Conservation (phyloP, 2,329 filamentous ascomycete genomes). For the Pseudogymnoascus sp. region DNA sequence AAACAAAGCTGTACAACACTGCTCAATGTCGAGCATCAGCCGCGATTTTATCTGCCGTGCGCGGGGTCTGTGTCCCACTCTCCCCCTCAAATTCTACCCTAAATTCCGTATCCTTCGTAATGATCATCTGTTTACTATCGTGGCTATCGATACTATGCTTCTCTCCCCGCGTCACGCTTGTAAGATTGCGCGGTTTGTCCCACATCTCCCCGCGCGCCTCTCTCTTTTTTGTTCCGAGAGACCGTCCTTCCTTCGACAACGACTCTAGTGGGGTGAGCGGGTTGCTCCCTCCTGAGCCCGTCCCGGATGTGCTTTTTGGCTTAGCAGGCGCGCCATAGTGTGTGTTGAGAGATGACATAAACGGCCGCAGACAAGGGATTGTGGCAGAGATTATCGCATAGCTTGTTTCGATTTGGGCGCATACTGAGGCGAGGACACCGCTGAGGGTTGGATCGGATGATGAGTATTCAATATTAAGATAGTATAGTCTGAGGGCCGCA, state of each 20-base stretch:
- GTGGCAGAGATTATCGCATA: slow-evolving; percentile 37
- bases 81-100: not conserved
- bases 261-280: not conserved
- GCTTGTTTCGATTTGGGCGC: slow-evolving; percentile 35
- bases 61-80: not conserved
- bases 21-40: not conserved
- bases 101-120: slow-evolving; percentile 23
- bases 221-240: not conserved
- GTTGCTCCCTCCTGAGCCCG: not conserved
- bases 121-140: slow-evolving; percentile 18
- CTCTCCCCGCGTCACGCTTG: not conserved
- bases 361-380: slow-evolving; percentile 38
- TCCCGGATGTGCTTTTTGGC: not conserved
- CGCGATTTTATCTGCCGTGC: not conserved
- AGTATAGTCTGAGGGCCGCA: slow-evolving; percentile 33
- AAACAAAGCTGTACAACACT: not conserved
- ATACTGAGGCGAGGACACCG: slow-evolving; percentile 30
- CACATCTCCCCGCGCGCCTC: not conserved
- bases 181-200: not conserved
- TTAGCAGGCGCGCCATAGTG: slow-evolving; percentile 26
- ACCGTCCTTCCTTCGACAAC: not conserved
- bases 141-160: slow-evolving; percentile 15
- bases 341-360: slow-evolving; percentile 33
- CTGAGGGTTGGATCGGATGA: slow-evolving; percentile 33
- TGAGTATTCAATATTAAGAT: slow-evolving; percentile 26